These are phyloP conservation scores for Sarcomyxa edulis DNA, from an alignment of 768 basidiomycete genomes.

Conservation along the genomic window DNA sequence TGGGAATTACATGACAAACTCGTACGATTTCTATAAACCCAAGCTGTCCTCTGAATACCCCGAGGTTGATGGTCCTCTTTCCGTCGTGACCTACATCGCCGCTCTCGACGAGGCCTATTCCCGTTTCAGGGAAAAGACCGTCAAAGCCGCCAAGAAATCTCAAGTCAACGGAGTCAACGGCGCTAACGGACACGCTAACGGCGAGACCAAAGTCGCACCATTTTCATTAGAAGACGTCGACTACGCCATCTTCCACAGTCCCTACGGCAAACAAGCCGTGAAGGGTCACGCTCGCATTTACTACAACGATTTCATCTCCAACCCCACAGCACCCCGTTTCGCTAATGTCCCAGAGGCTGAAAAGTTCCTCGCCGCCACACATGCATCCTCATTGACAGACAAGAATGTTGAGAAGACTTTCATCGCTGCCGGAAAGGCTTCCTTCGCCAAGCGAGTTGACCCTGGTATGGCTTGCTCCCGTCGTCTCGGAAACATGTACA, in stretches of 20 bases:
- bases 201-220: constrained; percentile 34
- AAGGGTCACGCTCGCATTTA: constrained; percentile 92
- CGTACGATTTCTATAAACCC: constrained; percentile 99
- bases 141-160: constrained; percentile 53
- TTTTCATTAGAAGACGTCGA: constrained; percentile 85
- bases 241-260: constrained; percentile 94
- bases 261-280: constrained; percentile 98
- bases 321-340: constrained; percentile 65
- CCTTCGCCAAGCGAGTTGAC: constrained; percentile 71
- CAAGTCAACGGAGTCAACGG: constrained; percentile 21
- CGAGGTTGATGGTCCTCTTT: constrained; percentile 94
- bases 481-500: constrained; percentile 98
- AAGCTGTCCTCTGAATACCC: constrained; percentile 93
- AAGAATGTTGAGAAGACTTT: constrained; percentile 96
- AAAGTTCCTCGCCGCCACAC: constrained; percentile 56
- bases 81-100: constrained; percentile 91
- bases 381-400: constrained; percentile 79
- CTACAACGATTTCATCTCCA: constrained; percentile 87
- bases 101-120: constrained; percentile 89
- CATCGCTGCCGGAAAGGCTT: constrained; percentile 67
- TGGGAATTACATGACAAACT: constrained; percentile 96
- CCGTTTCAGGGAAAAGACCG: constrained; percentile 77
- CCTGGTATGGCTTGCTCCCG: constrained; percentile 84
- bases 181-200: constrained; percentile 30
- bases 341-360: constrained; percentile 70